Conservation (phyloP, 2,329 filamentous ascomycete species). For the Verticillium longisporum region DNA sequence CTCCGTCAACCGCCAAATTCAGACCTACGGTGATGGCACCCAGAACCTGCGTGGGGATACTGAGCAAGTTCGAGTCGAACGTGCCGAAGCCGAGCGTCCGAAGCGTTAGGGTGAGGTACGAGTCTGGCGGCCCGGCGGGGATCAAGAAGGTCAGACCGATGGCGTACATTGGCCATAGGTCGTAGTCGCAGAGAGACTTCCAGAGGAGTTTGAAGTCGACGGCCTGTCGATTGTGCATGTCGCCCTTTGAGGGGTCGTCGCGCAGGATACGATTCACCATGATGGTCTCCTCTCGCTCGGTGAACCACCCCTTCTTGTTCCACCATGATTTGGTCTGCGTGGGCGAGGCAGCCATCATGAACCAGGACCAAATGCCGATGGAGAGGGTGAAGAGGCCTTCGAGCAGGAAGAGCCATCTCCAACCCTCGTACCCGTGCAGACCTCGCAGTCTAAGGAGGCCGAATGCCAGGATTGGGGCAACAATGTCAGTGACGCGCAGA, state of each 20-base stretch:
- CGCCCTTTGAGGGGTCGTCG: constrained; percentile 50
- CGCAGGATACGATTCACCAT: constrained; percentile 50
- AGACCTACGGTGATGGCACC: neutral
- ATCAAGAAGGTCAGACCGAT: constrained; percentile 41
- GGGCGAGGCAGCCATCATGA: constrained; percentile 19
- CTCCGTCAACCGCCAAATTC: neutral
- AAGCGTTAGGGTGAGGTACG: constrained; percentile 47
- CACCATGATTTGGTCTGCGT: constrained; percentile 28
- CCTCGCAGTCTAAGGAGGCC: constrained; percentile 25
- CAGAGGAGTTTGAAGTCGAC: constrained; percentile 41
- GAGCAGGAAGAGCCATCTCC: constrained; percentile 43
- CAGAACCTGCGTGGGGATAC: constrained; percentile 38
- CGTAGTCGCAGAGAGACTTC: constrained; percentile 44
- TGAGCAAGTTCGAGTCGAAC: constrained; percentile 43
- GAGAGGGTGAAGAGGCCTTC: constrained; percentile 27
- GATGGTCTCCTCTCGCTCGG: constrained; percentile 45
- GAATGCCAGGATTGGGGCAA: constrained; percentile 24
- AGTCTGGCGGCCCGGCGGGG: constrained; percentile 34
- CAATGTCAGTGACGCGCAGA: constrained; percentile 20
- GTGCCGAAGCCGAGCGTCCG: constrained; percentile 42
- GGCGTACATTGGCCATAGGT: constrained; percentile 50
- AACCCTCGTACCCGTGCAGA: constrained; percentile 22
- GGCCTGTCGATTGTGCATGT: constrained; percentile 52
- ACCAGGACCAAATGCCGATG: constrained; percentile 15
- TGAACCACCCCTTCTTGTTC: constrained; percentile 44